A percentile compares a stretch with the other conserved stretches of the same genome.
These are phyloP conservation scores for Castanopsis chinensis DNA, from an alignment of 306 rosid species.

Conservation along the genomic window DNA sequence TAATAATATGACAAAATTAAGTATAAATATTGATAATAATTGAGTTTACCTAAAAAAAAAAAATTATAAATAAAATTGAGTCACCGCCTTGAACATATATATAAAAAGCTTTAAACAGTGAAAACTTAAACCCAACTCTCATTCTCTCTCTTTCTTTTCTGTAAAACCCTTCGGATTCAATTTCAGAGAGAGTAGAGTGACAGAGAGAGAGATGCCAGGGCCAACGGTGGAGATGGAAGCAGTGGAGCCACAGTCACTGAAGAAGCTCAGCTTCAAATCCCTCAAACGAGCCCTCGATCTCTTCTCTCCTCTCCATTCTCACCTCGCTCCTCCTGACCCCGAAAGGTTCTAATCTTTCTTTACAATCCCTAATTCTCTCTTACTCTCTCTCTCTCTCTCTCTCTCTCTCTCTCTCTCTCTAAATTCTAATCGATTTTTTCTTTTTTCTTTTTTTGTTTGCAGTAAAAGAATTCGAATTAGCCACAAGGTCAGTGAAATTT, in stretches of 20 bases:
- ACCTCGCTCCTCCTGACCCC: slow-evolving; percentile 65
- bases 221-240: slow-evolving; percentile 57
- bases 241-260: slow-evolving; percentile 90
- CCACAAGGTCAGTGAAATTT: slow-evolving; percentile 67
- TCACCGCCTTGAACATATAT: too few species aligned
- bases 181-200: not conserved
- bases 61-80: too few species aligned
- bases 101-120: too few species aligned
- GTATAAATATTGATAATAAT: too few species aligned
- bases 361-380: not conserved
- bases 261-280: slow-evolving; percentile 93
- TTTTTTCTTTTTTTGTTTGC: slow-evolving; percentile 14
- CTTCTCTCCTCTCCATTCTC: slow-evolving; percentile 77
- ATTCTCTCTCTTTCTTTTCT: not conserved
- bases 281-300: slow-evolving; percentile 90
- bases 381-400: not conserved
- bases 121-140: too few species aligned
- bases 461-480: slow-evolving; percentile 67
- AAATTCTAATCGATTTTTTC: not conserved
- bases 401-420: too few species aligned
- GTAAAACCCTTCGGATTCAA: not conserved
- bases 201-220: slow-evolving; percentile 40
- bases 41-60: too few species aligned
- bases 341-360: slow-evolving; percentile 41
- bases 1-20: too few species aligned